A percentile compares a stretch with the other conserved stretches of the same genome.
Evolutionary conservation across 352 stramenopile genomes (phyloP).

Genomic region (Elongisporangium undulatum): DNA sequence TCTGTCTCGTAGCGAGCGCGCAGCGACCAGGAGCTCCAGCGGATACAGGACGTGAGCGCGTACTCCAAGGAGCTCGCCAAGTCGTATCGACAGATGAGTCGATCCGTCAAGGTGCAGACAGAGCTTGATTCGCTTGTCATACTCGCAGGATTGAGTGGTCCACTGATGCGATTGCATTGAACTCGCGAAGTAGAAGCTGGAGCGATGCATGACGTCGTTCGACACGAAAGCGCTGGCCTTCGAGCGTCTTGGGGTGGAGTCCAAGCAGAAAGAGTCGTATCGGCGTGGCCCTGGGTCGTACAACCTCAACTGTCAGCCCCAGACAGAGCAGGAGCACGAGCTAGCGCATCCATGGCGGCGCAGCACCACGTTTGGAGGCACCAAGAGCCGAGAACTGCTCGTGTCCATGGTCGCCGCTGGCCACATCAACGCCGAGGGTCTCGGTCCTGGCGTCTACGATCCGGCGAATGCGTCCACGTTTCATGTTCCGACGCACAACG

Average conservation of each 20-base stretch:
- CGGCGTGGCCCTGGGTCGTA: slow-evolving; percentile 30
- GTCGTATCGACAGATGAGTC: slow-evolving; percentile 40
- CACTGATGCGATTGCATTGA: background rate
- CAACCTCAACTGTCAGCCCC: background rate
- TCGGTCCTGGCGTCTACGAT: slow-evolving; percentile 34
- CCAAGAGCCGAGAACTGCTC: slow-evolving; percentile 36
- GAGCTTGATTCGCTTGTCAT: background rate
- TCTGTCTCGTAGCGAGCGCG: slow-evolving; percentile 20
- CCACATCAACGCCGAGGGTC: slow-evolving; percentile 25
- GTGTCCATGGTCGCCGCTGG: slow-evolving; percentile 43
- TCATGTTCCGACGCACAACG: slow-evolving; percentile 26
- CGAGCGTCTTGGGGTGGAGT: slow-evolving; percentile 25
- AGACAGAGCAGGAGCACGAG: background rate
- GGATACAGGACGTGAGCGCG: slow-evolving; percentile 14
- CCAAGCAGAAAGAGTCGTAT: slow-evolving; percentile 20
- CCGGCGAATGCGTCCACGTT: slow-evolving; percentile 14
- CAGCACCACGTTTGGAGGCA: slow-evolving; percentile 22
- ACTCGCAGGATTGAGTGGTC: background rate
- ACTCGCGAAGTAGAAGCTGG: slow-evolving; percentile 16
- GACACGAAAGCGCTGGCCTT: slow-evolving; percentile 20
- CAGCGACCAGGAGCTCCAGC: slow-evolving; percentile 31
- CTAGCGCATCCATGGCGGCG: slow-evolving; percentile 4
- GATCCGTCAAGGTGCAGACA: slow-evolving; percentile 28
- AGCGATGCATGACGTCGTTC: slow-evolving; percentile 27
- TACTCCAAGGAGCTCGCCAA: slow-evolving; percentile 53